Conservation (phyloP, 805 yeast species). For the Brettanomyces custersianus region DNA sequence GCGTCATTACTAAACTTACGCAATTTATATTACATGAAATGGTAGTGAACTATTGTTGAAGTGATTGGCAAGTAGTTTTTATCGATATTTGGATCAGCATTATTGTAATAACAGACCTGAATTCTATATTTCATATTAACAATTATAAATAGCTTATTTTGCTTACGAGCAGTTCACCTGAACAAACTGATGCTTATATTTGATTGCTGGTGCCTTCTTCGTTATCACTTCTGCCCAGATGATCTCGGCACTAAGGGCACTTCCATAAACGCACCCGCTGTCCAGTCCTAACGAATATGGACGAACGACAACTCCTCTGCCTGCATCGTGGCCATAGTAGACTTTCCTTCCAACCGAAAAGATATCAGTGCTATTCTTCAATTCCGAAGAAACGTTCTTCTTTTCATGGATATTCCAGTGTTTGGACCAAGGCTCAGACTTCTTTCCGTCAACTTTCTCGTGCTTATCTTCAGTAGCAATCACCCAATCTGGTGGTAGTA, state of each 20-base stretch:
- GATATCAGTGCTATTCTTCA: constrained; percentile 5
- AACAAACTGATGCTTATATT: constrained; percentile 17
- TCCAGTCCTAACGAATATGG: constrained; percentile 75
- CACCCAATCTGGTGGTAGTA: constrained; percentile 56
- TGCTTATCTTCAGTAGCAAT: constrained; percentile 40
- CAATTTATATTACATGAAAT: too few species aligned
- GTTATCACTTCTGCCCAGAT: constrained; percentile 28
- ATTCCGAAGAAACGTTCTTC: constrained; percentile 3
- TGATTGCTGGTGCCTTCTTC: constrained; percentile 9
- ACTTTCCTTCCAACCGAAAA: constrained; percentile 32
- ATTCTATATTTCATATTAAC: too few species aligned
- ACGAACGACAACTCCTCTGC: constrained; percentile 57
- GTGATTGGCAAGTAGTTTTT: too few species aligned
- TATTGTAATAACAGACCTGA: too few species aligned
- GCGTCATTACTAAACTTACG: too few species aligned
- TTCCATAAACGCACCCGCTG: constrained; percentile 74
- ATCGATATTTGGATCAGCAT: too few species aligned
- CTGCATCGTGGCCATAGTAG: constrained; percentile 86
- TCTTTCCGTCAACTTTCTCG: constrained; percentile 18
- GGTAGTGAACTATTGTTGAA: too few species aligned
- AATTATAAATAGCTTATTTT: too few species aligned
- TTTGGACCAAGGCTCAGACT: constrained; percentile 25
- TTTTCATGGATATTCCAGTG: constrained; percentile 23
- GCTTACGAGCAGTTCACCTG: constrained; percentile 21
- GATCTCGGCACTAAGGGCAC: constrained; percentile 53